Evolutionary conservation across 768 basidiomycete species (phyloP).

Genomic region (Megacollybia marginata): DNA sequence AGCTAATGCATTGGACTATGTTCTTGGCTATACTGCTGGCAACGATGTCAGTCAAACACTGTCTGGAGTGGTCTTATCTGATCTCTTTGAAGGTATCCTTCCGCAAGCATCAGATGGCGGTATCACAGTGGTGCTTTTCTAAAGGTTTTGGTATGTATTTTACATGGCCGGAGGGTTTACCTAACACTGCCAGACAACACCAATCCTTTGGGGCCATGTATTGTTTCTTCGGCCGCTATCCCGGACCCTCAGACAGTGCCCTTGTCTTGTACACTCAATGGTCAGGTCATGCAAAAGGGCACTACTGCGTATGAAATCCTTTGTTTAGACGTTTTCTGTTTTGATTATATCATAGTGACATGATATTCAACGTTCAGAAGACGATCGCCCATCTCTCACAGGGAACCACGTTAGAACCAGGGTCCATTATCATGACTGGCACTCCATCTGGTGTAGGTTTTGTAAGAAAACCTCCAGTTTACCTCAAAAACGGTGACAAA

Average conservation of each 20-base stretch:
- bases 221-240: conserved; percentile 60
- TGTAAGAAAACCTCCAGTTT: conserved; percentile 60
- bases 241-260: conserved; percentile 58
- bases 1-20: conserved; percentile 76
- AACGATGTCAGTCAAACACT: conserved; percentile 48
- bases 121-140: conserved; percentile 83
- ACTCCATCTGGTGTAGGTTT: conserved; percentile 82
- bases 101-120: conserved; percentile 73
- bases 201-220: conserved; percentile 68
- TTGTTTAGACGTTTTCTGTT: too few species aligned
- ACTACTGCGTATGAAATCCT: conserved; percentile 55
- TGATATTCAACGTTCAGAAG: conserved; percentile 74
- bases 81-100: conserved; percentile 54
- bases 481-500: conserved; percentile 67
- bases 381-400: conserved; percentile 79
- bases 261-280: conserved; percentile 63
- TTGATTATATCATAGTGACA: conserved; percentile 42
- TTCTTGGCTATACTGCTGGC: conserved; percentile 74
- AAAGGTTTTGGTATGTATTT: conserved; percentile 67
- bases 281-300: conserved; percentile 63
- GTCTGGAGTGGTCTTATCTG: neutral
- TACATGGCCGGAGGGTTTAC: neutral
- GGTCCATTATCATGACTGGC: conserved; percentile 77
- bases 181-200: neutral
- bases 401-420: conserved; percentile 75